Conservation (phyloP, 805 yeast species). For the Debaryomyces prosopidis region DNA sequence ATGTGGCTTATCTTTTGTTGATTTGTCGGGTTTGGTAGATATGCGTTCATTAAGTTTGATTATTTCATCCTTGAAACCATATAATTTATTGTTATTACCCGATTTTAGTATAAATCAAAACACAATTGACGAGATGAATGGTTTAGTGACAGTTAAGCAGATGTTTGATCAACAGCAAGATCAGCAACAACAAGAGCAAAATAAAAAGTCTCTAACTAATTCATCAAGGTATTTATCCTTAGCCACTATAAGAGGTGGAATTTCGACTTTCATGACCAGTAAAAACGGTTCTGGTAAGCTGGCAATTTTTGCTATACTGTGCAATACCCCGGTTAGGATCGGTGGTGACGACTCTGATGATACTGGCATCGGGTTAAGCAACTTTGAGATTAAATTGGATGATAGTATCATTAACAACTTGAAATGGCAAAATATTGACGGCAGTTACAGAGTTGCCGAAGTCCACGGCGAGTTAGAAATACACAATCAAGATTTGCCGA, state of each 20-base stretch:
- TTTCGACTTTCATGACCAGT: slow-evolving; percentile 11
- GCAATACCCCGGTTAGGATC: slow-evolving; percentile 46
- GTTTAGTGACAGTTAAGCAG: slow-evolving; percentile 24
- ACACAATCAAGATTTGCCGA: slow-evolving; percentile 17
- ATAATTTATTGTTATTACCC: slow-evolving; percentile 60
- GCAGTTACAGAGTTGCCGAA: slow-evolving; percentile 80
- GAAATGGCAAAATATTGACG: slow-evolving; percentile 82
- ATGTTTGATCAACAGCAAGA: slow-evolving; percentile 33
- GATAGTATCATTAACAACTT: slow-evolving; percentile 59
- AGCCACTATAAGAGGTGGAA: slow-evolving; percentile 29
- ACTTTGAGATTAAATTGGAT: slow-evolving; percentile 66
- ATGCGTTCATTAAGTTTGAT: slow-evolving; percentile 77
- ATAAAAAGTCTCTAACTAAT: slow-evolving; percentile 17
- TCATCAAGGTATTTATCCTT: slow-evolving; percentile 32
- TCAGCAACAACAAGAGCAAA: slow-evolving; percentile 23
- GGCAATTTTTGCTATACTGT: slow-evolving; percentile 29
- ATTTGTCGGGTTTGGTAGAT: slow-evolving; percentile 82
- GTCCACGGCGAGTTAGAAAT: slow-evolving; percentile 65
- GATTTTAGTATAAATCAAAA: slow-evolving; percentile 33
- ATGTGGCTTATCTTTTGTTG: slow-evolving; percentile 76
- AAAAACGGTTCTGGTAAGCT: slow-evolving; percentile 20
- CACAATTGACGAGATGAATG: slow-evolving; percentile 23
- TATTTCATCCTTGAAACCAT: slow-evolving; percentile 76
- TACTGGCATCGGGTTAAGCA: slow-evolving; percentile 29
- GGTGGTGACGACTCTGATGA: slow-evolving; percentile 47